Conservation (phyloP, 108 stramenopile species). For the Skeletonema costatum region DNA sequence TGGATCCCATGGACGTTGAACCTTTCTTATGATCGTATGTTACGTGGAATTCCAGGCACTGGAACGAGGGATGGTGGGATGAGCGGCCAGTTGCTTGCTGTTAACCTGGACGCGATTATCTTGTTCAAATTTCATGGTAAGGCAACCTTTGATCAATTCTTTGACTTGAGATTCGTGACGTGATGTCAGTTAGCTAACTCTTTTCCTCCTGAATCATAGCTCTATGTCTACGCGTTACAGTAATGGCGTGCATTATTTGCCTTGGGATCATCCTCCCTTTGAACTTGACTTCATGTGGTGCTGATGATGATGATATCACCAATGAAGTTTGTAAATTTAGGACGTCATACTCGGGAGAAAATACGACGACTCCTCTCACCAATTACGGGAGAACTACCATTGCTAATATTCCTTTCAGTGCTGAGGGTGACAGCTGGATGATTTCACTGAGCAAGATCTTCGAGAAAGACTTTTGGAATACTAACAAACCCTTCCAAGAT, state of each 20-base stretch:
- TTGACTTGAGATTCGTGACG: not conserved
- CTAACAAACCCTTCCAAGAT: constrained; percentile 2
- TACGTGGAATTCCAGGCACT: constrained; percentile 80
- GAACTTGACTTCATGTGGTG: constrained; percentile 57
- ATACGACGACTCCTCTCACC: constrained; percentile 48
- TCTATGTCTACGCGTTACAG: constrained; percentile 62
- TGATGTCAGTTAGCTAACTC: not conserved
- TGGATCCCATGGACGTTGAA: constrained; percentile 74
- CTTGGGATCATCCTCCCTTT: constrained; percentile 70
- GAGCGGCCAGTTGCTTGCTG: constrained; percentile 64
- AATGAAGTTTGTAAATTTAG: not conserved
- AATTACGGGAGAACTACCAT: constrained; percentile 80
- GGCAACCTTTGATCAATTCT: not conserved
- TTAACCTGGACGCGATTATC: constrained; percentile 86
- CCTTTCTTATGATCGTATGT: constrained; percentile 68
- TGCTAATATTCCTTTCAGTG: constrained; percentile 57
- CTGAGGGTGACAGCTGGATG: not conserved
- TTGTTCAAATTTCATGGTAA: constrained; percentile 80
- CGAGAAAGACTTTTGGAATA: constrained; percentile 23
- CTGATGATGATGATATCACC: not conserved
- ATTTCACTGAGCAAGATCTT: constrained; percentile 23
- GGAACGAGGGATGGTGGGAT: constrained; percentile 77
- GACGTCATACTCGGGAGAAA: not conserved
- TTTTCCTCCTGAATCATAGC: constrained; percentile 6
- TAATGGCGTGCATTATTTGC: constrained; percentile 58